Conservation (phyloP, 148 eudicot genomes). For the Talinum fruticosum region DNA sequence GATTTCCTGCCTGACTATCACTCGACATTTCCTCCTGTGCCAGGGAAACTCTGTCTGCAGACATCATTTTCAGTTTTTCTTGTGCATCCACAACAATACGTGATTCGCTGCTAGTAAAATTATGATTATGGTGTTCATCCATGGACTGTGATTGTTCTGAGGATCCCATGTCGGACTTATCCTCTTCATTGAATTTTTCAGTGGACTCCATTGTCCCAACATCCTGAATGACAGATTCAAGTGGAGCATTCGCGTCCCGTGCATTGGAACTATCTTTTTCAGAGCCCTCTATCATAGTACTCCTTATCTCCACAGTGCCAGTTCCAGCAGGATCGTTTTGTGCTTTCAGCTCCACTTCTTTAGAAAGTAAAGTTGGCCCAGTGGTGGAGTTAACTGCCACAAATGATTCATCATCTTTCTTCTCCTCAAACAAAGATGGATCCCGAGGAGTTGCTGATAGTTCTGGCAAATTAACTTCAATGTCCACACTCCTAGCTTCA, state of each 20-base stretch:
- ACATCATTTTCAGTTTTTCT: slow-evolving; percentile 37
- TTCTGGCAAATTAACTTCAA: slow-evolving; percentile 31
- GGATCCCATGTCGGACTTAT: slow-evolving; percentile 27
- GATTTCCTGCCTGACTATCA: slow-evolving; percentile 33
- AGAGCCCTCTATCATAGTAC: slow-evolving; percentile 25
- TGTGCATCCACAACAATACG: slow-evolving; percentile 29
- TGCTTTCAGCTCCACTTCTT: slow-evolving; percentile 28
- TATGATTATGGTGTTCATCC: slow-evolving; percentile 22
- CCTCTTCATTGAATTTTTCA: slow-evolving; percentile 32
- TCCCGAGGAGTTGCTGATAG: slow-evolving; percentile 32
- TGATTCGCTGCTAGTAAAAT: slow-evolving; percentile 23
- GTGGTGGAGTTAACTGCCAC: slow-evolving; percentile 22
- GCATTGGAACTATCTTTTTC: slow-evolving; percentile 37
- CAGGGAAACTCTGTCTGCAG: slow-evolving; percentile 24
- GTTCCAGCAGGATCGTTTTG: slow-evolving; percentile 14
- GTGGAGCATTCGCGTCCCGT: slow-evolving; percentile 31
- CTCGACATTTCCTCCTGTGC: slow-evolving; percentile 30
- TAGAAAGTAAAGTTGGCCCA: slow-evolving; percentile 25
- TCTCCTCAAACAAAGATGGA: slow-evolving; percentile 34
- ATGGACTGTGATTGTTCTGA: slow-evolving; percentile 28
- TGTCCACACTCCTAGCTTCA: slow-evolving; percentile 18
- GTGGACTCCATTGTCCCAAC: slow-evolving; percentile 15
- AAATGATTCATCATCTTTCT: slow-evolving; percentile 32
- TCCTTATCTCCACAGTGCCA: slow-evolving; percentile 24
- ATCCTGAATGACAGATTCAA: slow-evolving; percentile 20